Conservation (phyloP, 495 filamentous ascomycete genomes). For the Hypomontagnella submonticulosa region DNA sequence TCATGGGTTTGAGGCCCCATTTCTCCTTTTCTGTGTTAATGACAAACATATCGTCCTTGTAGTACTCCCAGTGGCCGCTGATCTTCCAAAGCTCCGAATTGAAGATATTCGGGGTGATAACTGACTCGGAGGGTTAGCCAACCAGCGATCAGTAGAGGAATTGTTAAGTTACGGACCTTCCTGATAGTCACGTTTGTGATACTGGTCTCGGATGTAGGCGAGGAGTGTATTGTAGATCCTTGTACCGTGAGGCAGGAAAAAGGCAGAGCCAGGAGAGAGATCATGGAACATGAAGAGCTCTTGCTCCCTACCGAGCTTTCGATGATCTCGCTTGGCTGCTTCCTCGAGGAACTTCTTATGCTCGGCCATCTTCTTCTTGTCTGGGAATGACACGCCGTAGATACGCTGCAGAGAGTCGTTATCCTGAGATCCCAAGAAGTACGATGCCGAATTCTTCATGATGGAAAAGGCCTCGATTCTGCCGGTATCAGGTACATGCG, state of each 20-base stretch:
- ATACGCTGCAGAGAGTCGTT: constrained; percentile 97
- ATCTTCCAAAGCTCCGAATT: constrained; percentile 90
- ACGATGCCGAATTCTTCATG: constrained; percentile 92
- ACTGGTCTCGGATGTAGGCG: constrained; percentile 81
- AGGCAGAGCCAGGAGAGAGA: constrained; percentile 87
- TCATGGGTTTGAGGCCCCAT: constrained; percentile 95
- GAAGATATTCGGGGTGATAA: constrained; percentile 96
- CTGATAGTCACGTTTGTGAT: constrained; percentile 92
- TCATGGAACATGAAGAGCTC: constrained; percentile 98
- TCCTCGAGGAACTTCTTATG: constrained; percentile 95
- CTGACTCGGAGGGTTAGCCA: constrained; percentile 45
- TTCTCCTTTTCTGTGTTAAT: constrained; percentile 90
- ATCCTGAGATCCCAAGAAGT: constrained; percentile 91
- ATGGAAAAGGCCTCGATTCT: constrained; percentile 93
- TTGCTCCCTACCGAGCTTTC: constrained; percentile 90
- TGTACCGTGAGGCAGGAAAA: constrained; percentile 92
- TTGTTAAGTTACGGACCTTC: constrained; percentile 58
- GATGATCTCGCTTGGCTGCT: constrained; percentile 93
- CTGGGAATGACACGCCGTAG: constrained; percentile 95
- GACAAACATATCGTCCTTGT: constrained; percentile 97
- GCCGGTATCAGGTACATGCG: constrained; percentile 93
- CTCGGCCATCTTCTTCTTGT: constrained; percentile 91
- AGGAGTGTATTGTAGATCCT: constrained; percentile 91
- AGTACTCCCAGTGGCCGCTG: constrained; percentile 94
- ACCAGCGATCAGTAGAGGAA: too few species aligned